Conservation (phyloP, 2,329 filamentous ascomycete genomes). For the Ilyonectria destructans region DNA sequence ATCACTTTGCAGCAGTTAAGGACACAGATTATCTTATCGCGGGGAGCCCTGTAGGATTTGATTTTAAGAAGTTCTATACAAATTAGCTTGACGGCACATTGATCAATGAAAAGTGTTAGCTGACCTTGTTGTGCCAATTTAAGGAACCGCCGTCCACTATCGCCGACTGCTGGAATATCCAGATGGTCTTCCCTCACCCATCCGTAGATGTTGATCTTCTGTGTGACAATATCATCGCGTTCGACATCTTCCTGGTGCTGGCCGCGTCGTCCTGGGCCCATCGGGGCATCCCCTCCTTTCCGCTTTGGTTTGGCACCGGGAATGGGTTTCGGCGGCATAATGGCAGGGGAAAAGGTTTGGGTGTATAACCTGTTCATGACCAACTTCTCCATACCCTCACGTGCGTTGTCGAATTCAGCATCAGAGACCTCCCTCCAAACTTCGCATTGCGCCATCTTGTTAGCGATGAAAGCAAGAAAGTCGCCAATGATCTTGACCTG, state of each 20-base stretch:
- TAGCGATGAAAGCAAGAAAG: constrained; percentile 95
- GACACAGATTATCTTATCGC: constrained; percentile 98
- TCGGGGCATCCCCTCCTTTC: constrained; percentile 77
- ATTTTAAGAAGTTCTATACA: constrained; percentile 91
- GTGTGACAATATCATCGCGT: constrained; percentile 93
- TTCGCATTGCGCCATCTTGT: constrained; percentile 98
- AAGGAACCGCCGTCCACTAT: constrained; percentile 91
- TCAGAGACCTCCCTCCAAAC: constrained; percentile 97
- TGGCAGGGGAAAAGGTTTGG: constrained; percentile 96
- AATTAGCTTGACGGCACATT: constrained; percentile 34
- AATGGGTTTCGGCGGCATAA: constrained; percentile 84
- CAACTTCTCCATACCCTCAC: constrained; percentile 99
- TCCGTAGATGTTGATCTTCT: constrained; percentile 97
- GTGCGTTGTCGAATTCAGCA: constrained; percentile 97
- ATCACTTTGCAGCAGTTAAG: constrained; percentile 99
- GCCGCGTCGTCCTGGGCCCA: constrained; percentile 88
- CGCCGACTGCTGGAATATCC: constrained; percentile 88
- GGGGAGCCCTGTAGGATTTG: constrained; percentile 94
- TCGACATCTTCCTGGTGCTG: constrained; percentile 99
- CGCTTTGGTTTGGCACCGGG: constrained; percentile 79
- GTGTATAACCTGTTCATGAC: constrained; percentile 98
- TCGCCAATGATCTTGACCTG: constrained; percentile 99
- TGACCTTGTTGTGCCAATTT: constrained; percentile 88
- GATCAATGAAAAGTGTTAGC: background rate
- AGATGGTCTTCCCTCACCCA: constrained; percentile 96